A percentile compares a stretch with the other conserved stretches of the same genome.
phyloP scores from a whole-genome alignment of 2,329 filamentous ascomycete genomes.

The Aspergillus thermomutatus region DNA sequence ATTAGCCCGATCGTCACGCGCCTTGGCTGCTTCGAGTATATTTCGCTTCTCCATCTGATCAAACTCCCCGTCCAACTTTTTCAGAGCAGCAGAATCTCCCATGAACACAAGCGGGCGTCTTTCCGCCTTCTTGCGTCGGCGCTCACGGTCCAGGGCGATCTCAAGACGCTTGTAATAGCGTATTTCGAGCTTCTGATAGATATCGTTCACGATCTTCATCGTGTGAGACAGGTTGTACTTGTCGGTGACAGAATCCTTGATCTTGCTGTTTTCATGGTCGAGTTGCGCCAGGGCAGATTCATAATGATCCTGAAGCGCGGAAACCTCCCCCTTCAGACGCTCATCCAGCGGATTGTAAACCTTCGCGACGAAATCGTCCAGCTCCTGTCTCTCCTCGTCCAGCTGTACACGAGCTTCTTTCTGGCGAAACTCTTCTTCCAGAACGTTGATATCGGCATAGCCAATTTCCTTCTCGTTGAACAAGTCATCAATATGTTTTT shows the following conservation, averaged over 20 bases:
- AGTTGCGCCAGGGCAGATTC: slow-evolving; percentile 42
- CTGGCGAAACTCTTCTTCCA: slow-evolving; percentile 55
- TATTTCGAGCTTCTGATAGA: slow-evolving; percentile 49
- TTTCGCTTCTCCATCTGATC: slow-evolving; percentile 52
- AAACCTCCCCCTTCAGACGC: slow-evolving; percentile 49
- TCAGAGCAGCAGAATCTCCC: slow-evolving; percentile 51
- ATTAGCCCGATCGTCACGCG: slow-evolving; percentile 49
- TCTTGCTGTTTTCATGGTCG: slow-evolving; percentile 37
- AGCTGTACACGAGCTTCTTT: slow-evolving; percentile 50
- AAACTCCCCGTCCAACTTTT: slow-evolving; percentile 46
- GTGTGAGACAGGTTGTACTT: slow-evolving; percentile 39
- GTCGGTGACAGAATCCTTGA: slow-evolving; percentile 26
- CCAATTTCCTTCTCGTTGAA: slow-evolving; percentile 57
- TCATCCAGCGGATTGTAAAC: slow-evolving; percentile 52
- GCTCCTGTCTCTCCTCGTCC: slow-evolving; percentile 52
- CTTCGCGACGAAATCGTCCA: slow-evolving; percentile 47
- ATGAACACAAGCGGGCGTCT: slow-evolving; percentile 50
- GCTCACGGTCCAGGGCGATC: slow-evolving; percentile 52
- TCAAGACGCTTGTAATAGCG: slow-evolving; percentile 49
- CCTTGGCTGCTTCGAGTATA: slow-evolving; percentile 47
- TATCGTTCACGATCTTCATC: slow-evolving; percentile 44
- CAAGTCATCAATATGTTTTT: slow-evolving; percentile 51
- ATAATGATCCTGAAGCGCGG: slow-evolving; percentile 46
- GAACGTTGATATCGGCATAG: slow-evolving; percentile 54
- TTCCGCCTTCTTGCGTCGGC: slow-evolving; percentile 53